phyloP scores from a whole-genome alignment of 495 filamentous ascomycete genomes.

The Friedmanniomyces simplex region DNA sequence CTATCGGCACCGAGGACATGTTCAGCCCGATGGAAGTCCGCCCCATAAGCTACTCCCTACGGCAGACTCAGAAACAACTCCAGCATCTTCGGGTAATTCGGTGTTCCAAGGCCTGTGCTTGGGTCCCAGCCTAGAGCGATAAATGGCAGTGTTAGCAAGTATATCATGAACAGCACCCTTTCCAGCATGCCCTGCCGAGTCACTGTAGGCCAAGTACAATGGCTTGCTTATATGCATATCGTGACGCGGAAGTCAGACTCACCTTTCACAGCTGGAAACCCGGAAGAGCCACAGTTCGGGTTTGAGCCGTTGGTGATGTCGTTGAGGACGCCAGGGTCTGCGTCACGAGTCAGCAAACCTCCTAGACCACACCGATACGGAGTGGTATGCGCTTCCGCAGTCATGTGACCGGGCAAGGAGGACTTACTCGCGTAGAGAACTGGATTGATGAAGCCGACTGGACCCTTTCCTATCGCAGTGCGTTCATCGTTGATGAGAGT shows the following conservation, averaged over 20 bases:
- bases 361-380: not conserved
- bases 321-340: constrained; percentile 35
- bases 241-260: not conserved
- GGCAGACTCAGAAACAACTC: constrained; percentile 26
- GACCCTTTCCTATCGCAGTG: constrained; percentile 8
- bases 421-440: constrained; percentile 19
- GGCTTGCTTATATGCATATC: not conserved
- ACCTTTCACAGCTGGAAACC: constrained; percentile 8
- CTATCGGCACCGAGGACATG: too few species aligned
- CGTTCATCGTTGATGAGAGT: constrained; percentile 17
- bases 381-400: too few species aligned
- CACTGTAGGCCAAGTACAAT: not conserved
- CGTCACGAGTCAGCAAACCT: not conserved
- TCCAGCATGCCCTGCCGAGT: not conserved
- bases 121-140: constrained; percentile 23
- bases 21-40: too few species aligned
- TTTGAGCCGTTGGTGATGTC: constrained; percentile 54
- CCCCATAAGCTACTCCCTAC: not conserved
- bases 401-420: too few species aligned
- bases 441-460: constrained; percentile 26
- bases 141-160: not conserved
- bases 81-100: constrained; percentile 29
- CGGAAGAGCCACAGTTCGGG: constrained; percentile 42
- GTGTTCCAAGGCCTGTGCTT: constrained; percentile 29
- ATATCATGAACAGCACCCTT: not conserved